phyloP scores from a whole-genome alignment of 176 grass and related monocot species.

The Rhipidocladum racemiflorum region DNA sequence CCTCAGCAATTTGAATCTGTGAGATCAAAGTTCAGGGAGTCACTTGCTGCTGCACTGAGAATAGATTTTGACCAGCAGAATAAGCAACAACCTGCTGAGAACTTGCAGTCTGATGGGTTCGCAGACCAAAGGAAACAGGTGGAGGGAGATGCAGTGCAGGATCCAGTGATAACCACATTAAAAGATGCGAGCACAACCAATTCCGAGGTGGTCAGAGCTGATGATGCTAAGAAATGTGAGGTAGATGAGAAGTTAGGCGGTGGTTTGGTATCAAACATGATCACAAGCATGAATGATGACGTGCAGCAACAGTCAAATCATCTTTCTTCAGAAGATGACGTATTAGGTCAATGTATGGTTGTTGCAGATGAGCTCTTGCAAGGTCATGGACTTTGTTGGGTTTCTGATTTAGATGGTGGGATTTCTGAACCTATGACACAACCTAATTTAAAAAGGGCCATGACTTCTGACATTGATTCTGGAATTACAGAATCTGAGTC shows the following conservation, averaged over 20 bases:
- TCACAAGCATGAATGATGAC: not conserved
- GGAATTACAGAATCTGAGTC: conserved; percentile 31
- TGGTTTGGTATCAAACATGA: conserved; percentile 23
- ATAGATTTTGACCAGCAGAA: conserved; percentile 51
- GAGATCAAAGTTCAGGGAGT: conserved; percentile 87
- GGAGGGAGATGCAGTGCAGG: conserved; percentile 17
- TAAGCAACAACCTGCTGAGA: conserved; percentile 37
- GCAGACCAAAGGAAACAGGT: conserved; percentile 11
- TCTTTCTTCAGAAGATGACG: conserved; percentile 42
- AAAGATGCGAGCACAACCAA: conserved; percentile 27
- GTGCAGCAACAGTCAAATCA: conserved; percentile 32
- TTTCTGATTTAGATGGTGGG: conserved; percentile 53
- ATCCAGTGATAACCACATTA: conserved; percentile 7
- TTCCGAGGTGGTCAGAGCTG: conserved; percentile 27
- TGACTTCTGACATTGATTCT: conserved; percentile 36
- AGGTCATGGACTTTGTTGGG: conserved; percentile 94
- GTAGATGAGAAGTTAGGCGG: conserved; percentile 25
- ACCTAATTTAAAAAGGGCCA: conserved; percentile 51
- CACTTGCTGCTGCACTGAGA: conserved; percentile 56
- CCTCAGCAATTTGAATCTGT: conserved; percentile 65
- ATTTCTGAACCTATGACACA: conserved; percentile 22
- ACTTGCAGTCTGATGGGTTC: conserved; percentile 36
- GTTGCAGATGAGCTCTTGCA: conserved; percentile 86
- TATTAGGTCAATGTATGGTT: conserved; percentile 47
- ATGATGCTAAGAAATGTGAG: conserved; percentile 20